A percentile compares a stretch with the other conserved stretches of the same genome.
Evolutionary conservation across 163 green algal species (phyloP).

Genomic region (Trebouxiophyceae sp.): DNA sequence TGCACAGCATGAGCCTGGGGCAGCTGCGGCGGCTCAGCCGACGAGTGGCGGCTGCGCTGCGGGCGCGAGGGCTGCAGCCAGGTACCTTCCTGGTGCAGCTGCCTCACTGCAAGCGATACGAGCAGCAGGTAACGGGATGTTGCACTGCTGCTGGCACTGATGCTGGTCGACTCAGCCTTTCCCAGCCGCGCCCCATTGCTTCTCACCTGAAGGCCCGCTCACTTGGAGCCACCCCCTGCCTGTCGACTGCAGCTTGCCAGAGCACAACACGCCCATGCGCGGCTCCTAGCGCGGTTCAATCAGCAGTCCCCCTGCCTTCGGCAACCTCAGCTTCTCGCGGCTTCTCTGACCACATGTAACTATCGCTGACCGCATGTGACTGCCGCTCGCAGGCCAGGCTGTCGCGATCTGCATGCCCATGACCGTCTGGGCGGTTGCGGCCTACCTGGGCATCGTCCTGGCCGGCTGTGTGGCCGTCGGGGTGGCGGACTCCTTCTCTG

Average conservation of each 20-base stretch:
- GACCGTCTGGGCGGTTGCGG: constrained; percentile 44
- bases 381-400: constrained; percentile 47
- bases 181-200: too few relatives aligned
- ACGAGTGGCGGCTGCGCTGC: constrained; percentile 37
- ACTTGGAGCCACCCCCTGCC: too few relatives aligned
- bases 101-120: too few relatives aligned
- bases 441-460: constrained; percentile 81
- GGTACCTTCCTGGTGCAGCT: too few relatives aligned
- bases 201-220: too few relatives aligned
- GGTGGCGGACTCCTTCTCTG: constrained; percentile 82
- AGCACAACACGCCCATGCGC: too few relatives aligned
- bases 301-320: background rate
- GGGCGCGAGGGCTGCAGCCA: constrained; percentile 25
- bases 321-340: background rate
- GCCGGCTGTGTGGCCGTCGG: constrained; percentile 51
- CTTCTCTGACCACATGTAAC: too few relatives aligned
- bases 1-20: constrained; percentile 41
- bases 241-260: too few relatives aligned
- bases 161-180: too few relatives aligned
- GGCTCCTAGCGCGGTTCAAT: background rate
- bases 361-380: too few relatives aligned
- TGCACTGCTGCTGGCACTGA: too few relatives aligned
- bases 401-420: constrained; percentile 84
- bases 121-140: too few relatives aligned
- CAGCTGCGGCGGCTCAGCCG: constrained; percentile 35